Percentiles rank a stretch among this genome's conserved stretches.
phyloP scores from a whole-genome alignment of 768 basidiomycete species.

The Coprinopsis strossmayeri region DNA sequence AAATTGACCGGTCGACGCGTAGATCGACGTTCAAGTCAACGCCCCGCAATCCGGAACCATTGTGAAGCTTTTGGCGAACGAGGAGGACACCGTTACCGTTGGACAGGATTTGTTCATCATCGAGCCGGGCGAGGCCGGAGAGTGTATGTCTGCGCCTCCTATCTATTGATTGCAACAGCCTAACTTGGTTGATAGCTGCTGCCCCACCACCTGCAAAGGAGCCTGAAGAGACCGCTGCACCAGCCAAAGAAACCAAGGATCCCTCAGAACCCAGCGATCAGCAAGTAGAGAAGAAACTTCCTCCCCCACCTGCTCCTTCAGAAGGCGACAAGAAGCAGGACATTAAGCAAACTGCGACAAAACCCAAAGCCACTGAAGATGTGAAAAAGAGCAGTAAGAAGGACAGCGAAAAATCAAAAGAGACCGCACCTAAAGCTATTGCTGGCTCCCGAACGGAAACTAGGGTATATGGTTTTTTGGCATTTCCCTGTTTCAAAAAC shows the following conservation, averaged over 20 bases:
- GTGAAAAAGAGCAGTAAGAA: conserved; percentile 28
- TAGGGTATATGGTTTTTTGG: conserved; percentile 50
- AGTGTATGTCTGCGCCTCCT: conserved; percentile 28
- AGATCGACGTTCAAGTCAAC: conserved; percentile 98
- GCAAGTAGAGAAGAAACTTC: conserved; percentile 38
- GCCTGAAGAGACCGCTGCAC: conserved; percentile 13
- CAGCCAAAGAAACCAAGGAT: conserved; percentile 29
- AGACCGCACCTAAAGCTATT: conserved; percentile 25
- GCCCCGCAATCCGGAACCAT: conserved; percentile 86
- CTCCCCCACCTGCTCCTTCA: conserved; percentile 38
- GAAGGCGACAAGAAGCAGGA: conserved; percentile 23
- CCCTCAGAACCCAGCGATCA: conserved; percentile 39
- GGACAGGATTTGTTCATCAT: conserved; percentile 93
- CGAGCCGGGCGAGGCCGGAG: conserved; percentile 69
- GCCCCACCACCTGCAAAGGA: conserved; percentile 28
- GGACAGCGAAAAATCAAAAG: conserved; percentile 20
- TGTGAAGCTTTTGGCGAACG: conserved; percentile 75
- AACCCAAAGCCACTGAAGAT: conserved; percentile 22
- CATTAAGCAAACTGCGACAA: conserved; percentile 14
- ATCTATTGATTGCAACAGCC: background rate
- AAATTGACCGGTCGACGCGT: conserved; percentile 5
- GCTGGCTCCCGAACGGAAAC: conserved; percentile 72
- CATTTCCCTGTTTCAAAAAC: background rate
- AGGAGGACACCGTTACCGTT: conserved; percentile 92
- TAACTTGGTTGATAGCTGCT: conserved; percentile 13